Conservation (phyloP, 805 yeast species). For the Ogataea corticis region DNA sequence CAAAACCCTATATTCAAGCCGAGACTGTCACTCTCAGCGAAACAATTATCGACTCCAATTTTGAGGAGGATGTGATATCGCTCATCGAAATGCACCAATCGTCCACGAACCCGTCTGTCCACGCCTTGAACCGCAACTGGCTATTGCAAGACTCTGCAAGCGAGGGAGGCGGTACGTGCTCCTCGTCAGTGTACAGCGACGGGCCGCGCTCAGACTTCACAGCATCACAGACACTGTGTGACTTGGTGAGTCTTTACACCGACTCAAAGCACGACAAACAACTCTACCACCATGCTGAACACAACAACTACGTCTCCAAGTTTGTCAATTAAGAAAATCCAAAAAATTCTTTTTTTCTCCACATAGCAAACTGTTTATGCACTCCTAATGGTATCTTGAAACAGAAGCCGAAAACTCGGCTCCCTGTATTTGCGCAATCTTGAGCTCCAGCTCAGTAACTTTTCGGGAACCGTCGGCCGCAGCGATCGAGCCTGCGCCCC, state of each 20-base stretch:
- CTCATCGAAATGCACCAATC: no score
- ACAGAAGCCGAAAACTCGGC: slow-evolving; percentile 53
- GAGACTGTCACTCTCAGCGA: no score
- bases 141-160: no score
- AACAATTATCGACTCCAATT: no score
- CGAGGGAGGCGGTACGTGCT: background rate
- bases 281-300: background rate
- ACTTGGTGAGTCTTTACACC: background rate
- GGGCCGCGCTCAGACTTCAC: background rate
- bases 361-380: background rate
- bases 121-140: no score
- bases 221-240: background rate
- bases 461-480: slow-evolving; percentile 74
- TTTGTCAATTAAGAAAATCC: background rate
- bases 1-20: no score
- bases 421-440: slow-evolving; percentile 70
- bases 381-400: slow-evolving; percentile 28
- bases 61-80: no score
- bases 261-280: background rate
- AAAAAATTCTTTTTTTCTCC: no score
- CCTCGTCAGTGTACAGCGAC: slow-evolving; percentile 1
- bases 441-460: slow-evolving; percentile 62
- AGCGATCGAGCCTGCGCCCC: slow-evolving; percentile 86
- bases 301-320: background rate
- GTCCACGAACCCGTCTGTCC: no score